Base-by-base conservation (phyloP, 2,329 filamentous ascomycete species). In the Trichoderma koningiopsis region DNA sequence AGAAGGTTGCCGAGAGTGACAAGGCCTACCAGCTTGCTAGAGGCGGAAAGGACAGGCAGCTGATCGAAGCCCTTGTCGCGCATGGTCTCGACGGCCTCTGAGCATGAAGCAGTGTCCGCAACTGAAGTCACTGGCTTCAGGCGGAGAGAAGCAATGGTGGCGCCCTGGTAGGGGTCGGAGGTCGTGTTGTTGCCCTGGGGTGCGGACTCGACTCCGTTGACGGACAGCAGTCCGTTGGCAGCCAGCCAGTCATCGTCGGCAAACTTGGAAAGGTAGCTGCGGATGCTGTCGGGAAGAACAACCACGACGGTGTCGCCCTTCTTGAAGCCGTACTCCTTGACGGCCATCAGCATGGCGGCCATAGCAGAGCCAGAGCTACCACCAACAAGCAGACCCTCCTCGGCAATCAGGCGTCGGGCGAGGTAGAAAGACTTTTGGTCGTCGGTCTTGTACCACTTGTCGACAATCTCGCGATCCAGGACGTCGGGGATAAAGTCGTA, bases 401-500 rank as follows among this genome's bases (percentile, higher is more conserved):
- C 96, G 19, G 93, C 87, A 75, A 99, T 99, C 65, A 99, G 83
- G 55, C 94, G 87, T 63, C 96, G 87, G n/a, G 96, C 93, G 77
- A 93, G 94, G 78, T 89, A 86, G 82, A 99, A 99, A 2, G 94
- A 94, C 78, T 97, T 92, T 71, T 88, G 87, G 77, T 99, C 96
- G 71, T 95, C 92, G 4, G 96, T 99, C 88, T 99, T 99, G 84
- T 97, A 98, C 96, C 96, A 99, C 77, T 91, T 92, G 80, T 97
- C 92, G 35, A 99, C 92, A 5, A 87, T 79, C 33, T 89, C 81
- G 76, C 91, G 93, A 73, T 96, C 90, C 68, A 99, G 85, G 5
- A 99, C 96, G 29, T 98, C 93, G 7, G 96, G 96, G 70, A 99
- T 92, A 79, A 99, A 99, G 80, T 99, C 96, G 79, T 99, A 99